Evolutionary conservation across 2,329 filamentous ascomycete genomes (phyloP), one percentile per base, ranked within the genome.

Genomic region (Fusarium paranaense): DNA sequence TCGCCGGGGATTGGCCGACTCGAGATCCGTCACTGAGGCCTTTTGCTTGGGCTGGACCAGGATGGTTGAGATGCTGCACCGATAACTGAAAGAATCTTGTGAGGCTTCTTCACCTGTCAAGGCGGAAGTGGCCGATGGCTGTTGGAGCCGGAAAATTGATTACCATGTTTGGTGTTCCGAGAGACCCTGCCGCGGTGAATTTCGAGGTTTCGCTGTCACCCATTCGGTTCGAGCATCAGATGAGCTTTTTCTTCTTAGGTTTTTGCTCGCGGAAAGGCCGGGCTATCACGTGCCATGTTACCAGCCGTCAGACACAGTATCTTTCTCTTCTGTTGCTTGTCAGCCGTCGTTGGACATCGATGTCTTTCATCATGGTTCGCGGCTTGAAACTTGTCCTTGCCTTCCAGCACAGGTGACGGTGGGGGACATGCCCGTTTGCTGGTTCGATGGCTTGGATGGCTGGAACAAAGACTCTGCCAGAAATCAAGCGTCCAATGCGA

Each of bases 401-500:
- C 20, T 32, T 52, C 47, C 47, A 52, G 10, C 30, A 37, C 52
- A 35, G 54, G n/a, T 10, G 14, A 25, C 27, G 27, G 63, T 64
- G 60, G 63, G 47, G 54, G 56, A 57, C 25, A 52, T 60, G 69
- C 42, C 54, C 61, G 63, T 64, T 62, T 64, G 61, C 68, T 74
- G 67, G 73, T 64, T 67, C 64, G 73, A 71, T 72, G 52, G 62
- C 56, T 59, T 65, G 59, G 52, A 72, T 67, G 64, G 67, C 65
- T 60, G 63, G 59, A 69, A 56, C 27, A 35, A 54, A 33, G 47
- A 27, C 35, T 45, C 30, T 40, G 47, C 35, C 66, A 54, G 33
- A 62, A 57, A 52, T 6, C 42, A 38, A 52, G 27, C 57, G 22
- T 71, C 75, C 71, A 78, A 75, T 77, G 66, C 66, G 71, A 73